phyloP scores from a whole-genome alignment of 331 rosid species.

The Rhamnella rubrinervis region DNA sequence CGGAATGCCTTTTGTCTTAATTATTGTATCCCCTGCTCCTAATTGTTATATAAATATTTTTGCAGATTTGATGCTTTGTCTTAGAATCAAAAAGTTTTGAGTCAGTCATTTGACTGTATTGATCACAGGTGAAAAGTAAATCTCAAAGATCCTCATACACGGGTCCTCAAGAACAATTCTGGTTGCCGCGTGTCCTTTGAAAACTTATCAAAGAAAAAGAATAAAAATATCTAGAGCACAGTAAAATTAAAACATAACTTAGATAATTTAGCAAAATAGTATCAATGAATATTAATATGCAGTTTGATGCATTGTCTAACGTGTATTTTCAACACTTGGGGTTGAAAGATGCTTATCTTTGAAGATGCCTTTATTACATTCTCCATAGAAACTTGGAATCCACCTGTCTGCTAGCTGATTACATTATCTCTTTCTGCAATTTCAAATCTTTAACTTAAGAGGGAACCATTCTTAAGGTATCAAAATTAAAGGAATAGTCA shows the following conservation, averaged over 20 bases:
- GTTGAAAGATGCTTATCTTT: constrained; percentile 25
- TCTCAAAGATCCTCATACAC: constrained; percentile 4
- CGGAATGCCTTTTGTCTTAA: not conserved
- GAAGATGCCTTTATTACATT: constrained; percentile 16
- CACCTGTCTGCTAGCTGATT: constrained; percentile 21
- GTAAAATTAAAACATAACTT: too few species aligned
- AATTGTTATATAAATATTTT: not conserved
- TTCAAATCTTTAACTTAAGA: not conserved
- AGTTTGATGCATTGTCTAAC: constrained; percentile 4
- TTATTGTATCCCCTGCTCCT: not conserved
- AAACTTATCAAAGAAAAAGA: not conserved
- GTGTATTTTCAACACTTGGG: constrained; percentile 6
- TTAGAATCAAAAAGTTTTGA: not conserved
- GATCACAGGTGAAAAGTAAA: not conserved
- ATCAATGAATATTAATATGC: not conserved
- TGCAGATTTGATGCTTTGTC: not conserved
- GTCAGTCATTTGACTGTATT: not conserved
- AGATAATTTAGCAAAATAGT: too few species aligned
- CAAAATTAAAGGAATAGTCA: constrained; percentile 15
- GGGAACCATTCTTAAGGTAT: constrained; percentile 18
- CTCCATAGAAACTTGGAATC: constrained; percentile 23
- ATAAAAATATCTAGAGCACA: too few species aligned
- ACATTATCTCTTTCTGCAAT: constrained; percentile 23
- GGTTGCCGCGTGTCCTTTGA: not conserved
- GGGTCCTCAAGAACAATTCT: not conserved